Evolutionary conservation across 2,329 filamentous ascomycete genomes (phyloP).

Genomic region (Pyrenophora tritici-repentis): DNA sequence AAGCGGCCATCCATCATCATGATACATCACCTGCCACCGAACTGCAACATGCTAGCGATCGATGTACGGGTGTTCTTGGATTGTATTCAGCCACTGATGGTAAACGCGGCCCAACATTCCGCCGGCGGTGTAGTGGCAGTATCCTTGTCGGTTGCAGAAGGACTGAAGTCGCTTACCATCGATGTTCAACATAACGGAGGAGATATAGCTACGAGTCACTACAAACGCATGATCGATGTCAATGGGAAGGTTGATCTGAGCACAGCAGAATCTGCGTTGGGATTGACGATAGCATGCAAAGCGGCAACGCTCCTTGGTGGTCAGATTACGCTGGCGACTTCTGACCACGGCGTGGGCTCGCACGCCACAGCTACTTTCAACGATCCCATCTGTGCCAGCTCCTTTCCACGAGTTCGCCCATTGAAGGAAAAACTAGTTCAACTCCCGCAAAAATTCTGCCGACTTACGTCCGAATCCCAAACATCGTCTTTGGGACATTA

Average conservation of each 20-base stretch:
- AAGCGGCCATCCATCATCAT: slow-evolving; percentile 41
- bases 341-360: slow-evolving; percentile 45
- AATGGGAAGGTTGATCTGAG: slow-evolving; percentile 51
- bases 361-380: slow-evolving; percentile 48
- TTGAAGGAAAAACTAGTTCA: slow-evolving; percentile 6
- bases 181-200: slow-evolving; percentile 53
- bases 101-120: slow-evolving; percentile 53
- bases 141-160: slow-evolving; percentile 35
- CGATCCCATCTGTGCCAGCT: slow-evolving; percentile 31
- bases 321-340: slow-evolving; percentile 46
- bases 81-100: slow-evolving; percentile 49
- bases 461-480: slow-evolving; percentile 12
- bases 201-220: slow-evolving; percentile 46
- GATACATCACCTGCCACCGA: slow-evolving; percentile 35
- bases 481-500: slow-evolving; percentile 17
- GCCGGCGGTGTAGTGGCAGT: slow-evolving; percentile 46
- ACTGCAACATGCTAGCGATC: slow-evolving; percentile 40
- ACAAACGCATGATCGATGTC: slow-evolving; percentile 50
- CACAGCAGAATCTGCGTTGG: slow-evolving; percentile 50
- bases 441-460: slow-evolving; percentile 18
- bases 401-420: slow-evolving; percentile 19
- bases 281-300: slow-evolving; percentile 51
- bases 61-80: slow-evolving; percentile 51
- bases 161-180: slow-evolving; percentile 41
- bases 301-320: slow-evolving; percentile 51